Evolutionary conservation across 371 early-diverging fungal genomes (phyloP).

Genomic region (Apophysomyces sp.): DNA sequence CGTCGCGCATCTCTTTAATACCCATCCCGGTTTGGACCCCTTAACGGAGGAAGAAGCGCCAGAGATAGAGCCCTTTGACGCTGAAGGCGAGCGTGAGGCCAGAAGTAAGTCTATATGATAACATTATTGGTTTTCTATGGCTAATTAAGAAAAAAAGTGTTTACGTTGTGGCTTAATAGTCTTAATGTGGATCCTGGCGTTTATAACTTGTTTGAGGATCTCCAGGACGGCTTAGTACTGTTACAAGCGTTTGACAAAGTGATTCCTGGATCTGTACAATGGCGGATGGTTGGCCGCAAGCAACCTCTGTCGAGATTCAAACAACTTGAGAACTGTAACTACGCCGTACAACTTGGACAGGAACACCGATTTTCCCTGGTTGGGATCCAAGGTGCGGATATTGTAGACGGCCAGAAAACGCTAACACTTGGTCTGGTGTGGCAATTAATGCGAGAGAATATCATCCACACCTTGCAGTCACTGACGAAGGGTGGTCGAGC

Average conservation of each 20-base stretch:
- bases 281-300: constrained; percentile 79
- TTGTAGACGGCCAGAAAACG: constrained; percentile 84
- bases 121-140: not conserved
- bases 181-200: constrained; percentile 92
- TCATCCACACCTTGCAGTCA: constrained; percentile 83
- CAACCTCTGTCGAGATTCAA: constrained; percentile 80
- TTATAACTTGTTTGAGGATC: constrained; percentile 79
- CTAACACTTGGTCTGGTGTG: constrained; percentile 84
- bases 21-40: constrained; percentile 84
- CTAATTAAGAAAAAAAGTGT: constrained; percentile 45
- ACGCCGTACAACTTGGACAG: constrained; percentile 83
- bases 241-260: constrained; percentile 91
- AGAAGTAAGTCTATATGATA: constrained; percentile 39
- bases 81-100: constrained; percentile 88
- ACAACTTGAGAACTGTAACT: constrained; percentile 94
- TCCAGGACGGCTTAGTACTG: constrained; percentile 71
- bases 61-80: constrained; percentile 81
- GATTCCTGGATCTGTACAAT: constrained; percentile 81
- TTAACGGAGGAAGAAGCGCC: constrained; percentile 79
- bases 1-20: constrained; percentile 90
- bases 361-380: constrained; percentile 81
- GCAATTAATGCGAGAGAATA: constrained; percentile 95
- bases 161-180: constrained; percentile 90
- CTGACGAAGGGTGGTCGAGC: constrained; percentile 74
- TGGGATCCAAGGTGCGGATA: constrained; percentile 90